Evolutionary conservation across 805 yeast species (phyloP).

Genomic region (Zygosaccharomyces siamensis): DNA sequence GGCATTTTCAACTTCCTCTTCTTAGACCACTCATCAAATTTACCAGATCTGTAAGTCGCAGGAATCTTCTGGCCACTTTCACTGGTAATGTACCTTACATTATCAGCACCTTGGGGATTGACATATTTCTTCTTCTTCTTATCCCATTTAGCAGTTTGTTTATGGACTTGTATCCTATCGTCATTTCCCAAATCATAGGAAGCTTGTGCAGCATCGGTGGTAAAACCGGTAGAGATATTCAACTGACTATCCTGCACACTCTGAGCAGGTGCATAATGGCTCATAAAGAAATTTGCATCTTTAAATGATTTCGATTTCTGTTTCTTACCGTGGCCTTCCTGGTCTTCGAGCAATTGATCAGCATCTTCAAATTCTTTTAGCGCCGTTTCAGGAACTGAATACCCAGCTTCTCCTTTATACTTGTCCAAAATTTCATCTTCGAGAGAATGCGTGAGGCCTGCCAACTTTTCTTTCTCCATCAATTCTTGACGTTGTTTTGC

Average conservation of each 20-base stretch:
- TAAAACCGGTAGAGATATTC: slow-evolving; percentile 56
- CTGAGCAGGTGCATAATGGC: slow-evolving; percentile 83
- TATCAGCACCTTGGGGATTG: slow-evolving; percentile 69
- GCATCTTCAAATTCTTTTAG: slow-evolving; percentile 41
- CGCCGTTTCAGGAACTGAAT: slow-evolving; percentile 40
- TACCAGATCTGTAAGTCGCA: slow-evolving; percentile 85
- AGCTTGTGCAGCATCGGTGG: slow-evolving; percentile 78
- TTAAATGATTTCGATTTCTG: slow-evolving; percentile 49
- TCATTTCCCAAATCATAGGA: slow-evolving; percentile 84
- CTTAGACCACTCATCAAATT: slow-evolving; percentile 87
- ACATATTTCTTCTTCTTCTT: slow-evolving; percentile 86
- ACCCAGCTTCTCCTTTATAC: slow-evolving; percentile 46
- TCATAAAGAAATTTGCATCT: slow-evolving; percentile 76
- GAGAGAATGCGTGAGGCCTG: slow-evolving; percentile 66
- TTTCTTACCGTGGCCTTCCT: slow-evolving; percentile 24
- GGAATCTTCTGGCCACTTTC: slow-evolving; percentile 92
- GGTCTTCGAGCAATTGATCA: slow-evolving; percentile 32
- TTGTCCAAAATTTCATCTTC: slow-evolving; percentile 68
- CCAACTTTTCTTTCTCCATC: slow-evolving; percentile 64
- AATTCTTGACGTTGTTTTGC: slow-evolving; percentile 66
- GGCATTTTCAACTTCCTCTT: slow-evolving; percentile 53
- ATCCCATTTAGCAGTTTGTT: slow-evolving; percentile 83
- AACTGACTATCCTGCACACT: slow-evolving; percentile 79
- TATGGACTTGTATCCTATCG: slow-evolving; percentile 59
- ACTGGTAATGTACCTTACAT: slow-evolving; percentile 80